Evolutionary conservation across 768 basidiomycete species (phyloP).

Genomic region (Serpula lacrymans): DNA sequence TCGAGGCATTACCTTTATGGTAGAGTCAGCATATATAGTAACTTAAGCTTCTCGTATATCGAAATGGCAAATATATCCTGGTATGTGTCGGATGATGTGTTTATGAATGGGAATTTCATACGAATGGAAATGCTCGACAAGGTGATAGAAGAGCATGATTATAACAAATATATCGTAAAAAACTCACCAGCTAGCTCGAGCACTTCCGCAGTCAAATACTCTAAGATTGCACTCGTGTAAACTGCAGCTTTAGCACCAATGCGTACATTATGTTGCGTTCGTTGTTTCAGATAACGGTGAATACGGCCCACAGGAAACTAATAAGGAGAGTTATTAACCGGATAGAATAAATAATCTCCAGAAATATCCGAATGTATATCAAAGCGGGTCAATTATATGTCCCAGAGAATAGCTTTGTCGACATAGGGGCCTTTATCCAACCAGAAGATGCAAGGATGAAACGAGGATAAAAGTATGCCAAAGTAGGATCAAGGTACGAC

Average conservation of each 20-base stretch:
- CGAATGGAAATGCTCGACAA: not conserved
- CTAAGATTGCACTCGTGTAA: slow-evolving; percentile 92
- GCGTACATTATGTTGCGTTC: slow-evolving; percentile 90
- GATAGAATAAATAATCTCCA: not conserved
- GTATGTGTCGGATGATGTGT: not conserved
- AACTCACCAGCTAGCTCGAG: slow-evolving; percentile 87
- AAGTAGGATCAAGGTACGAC: not conserved
- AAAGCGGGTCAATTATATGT: slow-evolving; percentile 5
- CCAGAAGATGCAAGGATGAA: not conserved
- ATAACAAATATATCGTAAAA: not conserved
- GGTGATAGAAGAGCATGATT: too few relatives aligned
- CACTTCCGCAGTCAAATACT: slow-evolving; percentile 96
- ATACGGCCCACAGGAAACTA: slow-evolving; percentile 98
- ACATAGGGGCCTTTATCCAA: not conserved
- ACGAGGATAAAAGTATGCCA: not conserved
- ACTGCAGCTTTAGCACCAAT: slow-evolving; percentile 98
- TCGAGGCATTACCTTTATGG: slow-evolving; percentile 84
- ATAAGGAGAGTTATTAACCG: not conserved
- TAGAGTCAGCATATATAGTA: too few relatives aligned
- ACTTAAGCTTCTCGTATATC: not conserved
- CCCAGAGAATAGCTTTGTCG: not conserved
- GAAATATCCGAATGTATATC: not conserved
- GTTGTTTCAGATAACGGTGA: slow-evolving; percentile 89
- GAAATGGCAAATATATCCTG: not conserved
- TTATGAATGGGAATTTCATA: not conserved